A percentile compares a stretch with the other conserved stretches of the same genome.
phyloP scores from a whole-genome alignment of 2,329 filamentous ascomycete genomes.

The Botrytis fragariae region DNA sequence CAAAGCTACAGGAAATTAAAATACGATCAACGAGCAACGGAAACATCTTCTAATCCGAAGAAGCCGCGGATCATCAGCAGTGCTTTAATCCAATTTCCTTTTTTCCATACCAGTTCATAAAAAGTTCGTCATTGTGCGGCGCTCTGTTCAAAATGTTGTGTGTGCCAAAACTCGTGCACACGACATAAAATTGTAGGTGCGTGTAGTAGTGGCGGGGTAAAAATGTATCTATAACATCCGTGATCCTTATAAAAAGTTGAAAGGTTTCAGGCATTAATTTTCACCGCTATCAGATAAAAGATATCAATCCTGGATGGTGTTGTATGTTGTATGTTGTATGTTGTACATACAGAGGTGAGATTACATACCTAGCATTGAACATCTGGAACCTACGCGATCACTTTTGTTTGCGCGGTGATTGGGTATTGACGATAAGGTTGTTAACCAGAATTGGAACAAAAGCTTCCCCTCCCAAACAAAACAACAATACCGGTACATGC shows the following conservation, averaged over 20 bases:
- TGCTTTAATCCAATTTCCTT: not conserved
- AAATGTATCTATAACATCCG: not conserved
- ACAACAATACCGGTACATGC: too few species aligned
- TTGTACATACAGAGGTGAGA: too few species aligned
- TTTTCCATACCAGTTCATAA: not conserved
- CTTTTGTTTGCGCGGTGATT: not conserved
- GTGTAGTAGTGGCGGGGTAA: not conserved
- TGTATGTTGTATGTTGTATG: too few species aligned
- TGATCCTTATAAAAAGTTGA: not conserved
- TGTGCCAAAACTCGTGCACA: not conserved
- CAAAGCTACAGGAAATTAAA: not conserved
- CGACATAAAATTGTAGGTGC: not conserved
- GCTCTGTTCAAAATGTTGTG: not conserved
- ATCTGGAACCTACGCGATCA: not conserved
- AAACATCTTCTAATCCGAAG: not conserved
- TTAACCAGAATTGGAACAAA: not conserved
- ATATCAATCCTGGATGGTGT: not conserved
- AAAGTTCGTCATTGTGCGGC: slow-evolving; percentile 10
- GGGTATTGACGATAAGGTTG: not conserved
- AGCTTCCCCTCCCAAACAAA: too few species aligned
- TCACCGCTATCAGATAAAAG: not conserved
- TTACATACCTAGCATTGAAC: not conserved
- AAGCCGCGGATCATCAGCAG: not conserved
- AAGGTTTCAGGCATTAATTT: not conserved
- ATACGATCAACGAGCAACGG: not conserved